Evolutionary conservation across 2,329 filamentous ascomycete genomes (phyloP), one percentile per base, ranked within the genome.

Genomic region (Leptosphaerulina australis): DNA sequence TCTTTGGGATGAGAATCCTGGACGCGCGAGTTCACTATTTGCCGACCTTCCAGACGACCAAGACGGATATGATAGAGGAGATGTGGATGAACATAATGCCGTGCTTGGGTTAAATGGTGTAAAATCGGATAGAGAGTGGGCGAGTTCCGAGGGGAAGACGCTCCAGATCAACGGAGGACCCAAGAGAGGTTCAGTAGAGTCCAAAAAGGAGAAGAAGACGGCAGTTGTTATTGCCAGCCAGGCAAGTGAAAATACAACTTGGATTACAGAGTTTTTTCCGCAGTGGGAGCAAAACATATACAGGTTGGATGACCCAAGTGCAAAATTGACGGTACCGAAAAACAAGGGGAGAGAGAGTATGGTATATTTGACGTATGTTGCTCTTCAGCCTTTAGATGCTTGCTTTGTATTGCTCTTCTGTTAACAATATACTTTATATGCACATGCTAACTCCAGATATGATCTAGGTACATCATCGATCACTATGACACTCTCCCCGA

Each of bases 331-430:
- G 0, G 74, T 79, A 9, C 77, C 77, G 1, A 66, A 64, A 37
- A 79, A 80, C 56, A 79, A 79, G 58, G 77, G 77, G 0, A 68
- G 76, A 29, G 78, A 80, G 56, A 75, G 72, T 15, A 80, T 80
- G 77, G 77, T 76, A 1, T 80, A 78, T 55, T 55, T 80, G 41
- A 79, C 75, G 74, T 78, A 64, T 50, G 72, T 66, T 6, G 7
- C 2, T 15, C 15, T 24, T n/a, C 34, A 31, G 18, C 4, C 17
- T 7, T 33, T 4, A 4, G 12, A 5, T 8, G 15, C 15, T 33
- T 9, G 2, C 5, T 11, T 10, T 4, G 1, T 33, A n/a, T n/a
- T n/a, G n/a, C n/a, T n/a, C n/a, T n/a, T n/a, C n/a, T n/a, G n/a
- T n/a, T n/a, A n/a, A n/a, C n/a, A n/a, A n/a, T 25, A 6, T 25